These are phyloP conservation scores for Vitis labrusca DNA, from an alignment of 164 flowering plant genomes.

Conservation along the genomic window DNA sequence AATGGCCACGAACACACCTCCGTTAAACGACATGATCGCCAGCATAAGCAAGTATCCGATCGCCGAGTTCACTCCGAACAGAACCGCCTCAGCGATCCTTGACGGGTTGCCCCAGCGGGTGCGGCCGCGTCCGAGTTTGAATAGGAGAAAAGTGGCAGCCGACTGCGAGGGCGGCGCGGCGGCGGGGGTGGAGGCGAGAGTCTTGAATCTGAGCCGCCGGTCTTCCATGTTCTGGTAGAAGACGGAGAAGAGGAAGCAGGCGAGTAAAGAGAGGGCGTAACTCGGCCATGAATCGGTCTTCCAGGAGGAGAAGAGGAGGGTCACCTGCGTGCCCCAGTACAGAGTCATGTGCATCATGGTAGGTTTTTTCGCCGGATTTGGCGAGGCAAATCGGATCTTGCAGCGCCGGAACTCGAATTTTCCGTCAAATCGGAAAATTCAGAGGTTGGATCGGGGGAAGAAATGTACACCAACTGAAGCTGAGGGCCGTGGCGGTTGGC, in stretches of 20 bases:
- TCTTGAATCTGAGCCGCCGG: conserved; percentile 46
- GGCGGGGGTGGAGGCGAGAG: conserved; percentile 14
- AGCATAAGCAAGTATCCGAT: conserved; percentile 57
- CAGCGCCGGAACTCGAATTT: too few species aligned
- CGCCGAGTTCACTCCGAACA: conserved; percentile 63
- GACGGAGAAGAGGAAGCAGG: conserved; percentile 53
- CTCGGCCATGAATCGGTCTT: conserved; percentile 51
- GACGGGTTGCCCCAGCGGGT: conserved; percentile 10
- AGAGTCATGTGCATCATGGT: conserved; percentile 87
- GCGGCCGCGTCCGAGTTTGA: neutral
- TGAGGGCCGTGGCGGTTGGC: too few species aligned
- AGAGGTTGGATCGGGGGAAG: too few species aligned
- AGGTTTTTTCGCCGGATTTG: neutral
- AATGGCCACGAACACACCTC: conserved; percentile 50
- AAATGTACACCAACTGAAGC: too few species aligned
- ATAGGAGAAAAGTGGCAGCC: conserved; percentile 10
- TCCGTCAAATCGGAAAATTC: too few species aligned
- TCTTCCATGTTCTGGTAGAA: conserved; percentile 76
- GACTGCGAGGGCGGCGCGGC: neutral
- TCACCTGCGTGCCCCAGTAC: conserved; percentile 67
- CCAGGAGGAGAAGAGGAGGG: conserved; percentile 69
- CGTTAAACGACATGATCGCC: conserved; percentile 61
- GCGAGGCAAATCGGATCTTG: too few species aligned
- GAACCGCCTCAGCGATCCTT: conserved; percentile 26
- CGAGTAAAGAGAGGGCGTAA: conserved; percentile 54